These are phyloP conservation scores for Kwoniella dejecticola DNA, from an alignment of 768 basidiomycete species.

Conservation along the genomic window DNA sequence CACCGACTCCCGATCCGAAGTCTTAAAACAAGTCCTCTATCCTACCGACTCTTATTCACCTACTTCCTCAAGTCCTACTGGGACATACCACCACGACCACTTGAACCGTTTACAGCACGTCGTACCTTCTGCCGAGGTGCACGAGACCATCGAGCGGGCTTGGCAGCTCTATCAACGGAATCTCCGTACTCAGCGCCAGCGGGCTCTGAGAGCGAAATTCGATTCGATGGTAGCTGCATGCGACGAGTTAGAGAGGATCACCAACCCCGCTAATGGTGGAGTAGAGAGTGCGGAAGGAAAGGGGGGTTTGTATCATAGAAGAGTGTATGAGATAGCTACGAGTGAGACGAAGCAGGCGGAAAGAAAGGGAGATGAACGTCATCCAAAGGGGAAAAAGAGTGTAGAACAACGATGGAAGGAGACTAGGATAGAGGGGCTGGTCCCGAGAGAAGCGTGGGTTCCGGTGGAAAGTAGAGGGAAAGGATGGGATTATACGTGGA, in stretches of 20 bases:
- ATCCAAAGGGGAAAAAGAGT: constrained; percentile 66
- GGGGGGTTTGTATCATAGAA: constrained; percentile 52
- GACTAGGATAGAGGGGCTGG: constrained; percentile 63
- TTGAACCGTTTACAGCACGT: constrained; percentile 73
- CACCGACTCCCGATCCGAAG: constrained; percentile 57
- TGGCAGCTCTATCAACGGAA: constrained; percentile 81
- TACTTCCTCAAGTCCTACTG: constrained; percentile 68
- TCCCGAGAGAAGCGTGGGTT: constrained; percentile 82
- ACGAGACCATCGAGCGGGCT: constrained; percentile 88
- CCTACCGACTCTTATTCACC: constrained; percentile 66
- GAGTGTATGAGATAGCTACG: constrained; percentile 39
- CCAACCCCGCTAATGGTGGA: constrained; percentile 69
- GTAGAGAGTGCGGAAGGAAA: no score
- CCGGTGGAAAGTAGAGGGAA: constrained; percentile 79
- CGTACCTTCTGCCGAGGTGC: constrained; percentile 85
- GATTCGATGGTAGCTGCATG: constrained; percentile 80
- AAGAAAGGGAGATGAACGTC: constrained; percentile 51
- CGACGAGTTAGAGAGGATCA: constrained; percentile 71
- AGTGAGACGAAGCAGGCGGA: constrained; percentile 60
- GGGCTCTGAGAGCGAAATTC: constrained; percentile 74
- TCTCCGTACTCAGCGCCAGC: constrained; percentile 68
- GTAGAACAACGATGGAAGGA: constrained; percentile 72
- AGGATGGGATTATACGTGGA: constrained; percentile 89
- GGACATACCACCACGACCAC: constrained; percentile 81
- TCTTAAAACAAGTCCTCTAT: constrained; percentile 77